Percentiles rank a stretch among this genome's conserved stretches.
Evolutionary conservation across 352 stramenopile species (phyloP).

Genomic region (Globisporangium parvum): DNA sequence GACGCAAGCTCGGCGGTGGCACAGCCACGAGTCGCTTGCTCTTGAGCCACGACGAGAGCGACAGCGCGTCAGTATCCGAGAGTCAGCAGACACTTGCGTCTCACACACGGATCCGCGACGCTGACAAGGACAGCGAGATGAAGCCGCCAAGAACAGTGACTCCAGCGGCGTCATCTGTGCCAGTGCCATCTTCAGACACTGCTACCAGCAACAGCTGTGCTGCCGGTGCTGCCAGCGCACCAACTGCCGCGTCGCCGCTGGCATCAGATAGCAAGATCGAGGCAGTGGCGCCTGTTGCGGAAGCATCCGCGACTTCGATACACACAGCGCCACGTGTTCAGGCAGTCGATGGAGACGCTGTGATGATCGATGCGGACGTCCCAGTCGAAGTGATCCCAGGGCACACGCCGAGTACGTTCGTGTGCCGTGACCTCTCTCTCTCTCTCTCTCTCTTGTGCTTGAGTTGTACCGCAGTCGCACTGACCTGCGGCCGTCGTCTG

Average conservation of each 20-base stretch:
- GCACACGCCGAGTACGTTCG: conserved; percentile 10
- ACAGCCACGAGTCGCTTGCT: conserved; percentile 26
- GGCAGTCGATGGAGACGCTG: background rate
- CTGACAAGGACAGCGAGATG: background rate
- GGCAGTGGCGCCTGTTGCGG: background rate
- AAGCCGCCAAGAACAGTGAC: background rate
- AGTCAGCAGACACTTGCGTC: background rate
- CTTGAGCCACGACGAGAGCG: background rate
- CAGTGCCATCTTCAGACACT: too few relatives aligned
- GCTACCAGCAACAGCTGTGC: background rate
- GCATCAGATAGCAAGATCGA: background rate
- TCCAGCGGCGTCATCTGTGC: too few relatives aligned
- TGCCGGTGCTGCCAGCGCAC: background rate
- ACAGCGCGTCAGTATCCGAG: too few relatives aligned
- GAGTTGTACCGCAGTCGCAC: too few relatives aligned
- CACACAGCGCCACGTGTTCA: background rate
- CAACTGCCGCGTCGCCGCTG: background rate
- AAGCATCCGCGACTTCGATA: background rate
- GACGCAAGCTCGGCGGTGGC: conserved; percentile 30
- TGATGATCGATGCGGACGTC: background rate
- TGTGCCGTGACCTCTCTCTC: too few relatives aligned
- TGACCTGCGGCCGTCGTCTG: too few relatives aligned
- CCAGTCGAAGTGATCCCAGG: conserved; percentile 2
- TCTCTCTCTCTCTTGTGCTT: background rate
- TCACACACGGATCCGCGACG: too few relatives aligned